Conservation (phyloP, 163 green algal species). For the Prototheca wickerhamii region DNA sequence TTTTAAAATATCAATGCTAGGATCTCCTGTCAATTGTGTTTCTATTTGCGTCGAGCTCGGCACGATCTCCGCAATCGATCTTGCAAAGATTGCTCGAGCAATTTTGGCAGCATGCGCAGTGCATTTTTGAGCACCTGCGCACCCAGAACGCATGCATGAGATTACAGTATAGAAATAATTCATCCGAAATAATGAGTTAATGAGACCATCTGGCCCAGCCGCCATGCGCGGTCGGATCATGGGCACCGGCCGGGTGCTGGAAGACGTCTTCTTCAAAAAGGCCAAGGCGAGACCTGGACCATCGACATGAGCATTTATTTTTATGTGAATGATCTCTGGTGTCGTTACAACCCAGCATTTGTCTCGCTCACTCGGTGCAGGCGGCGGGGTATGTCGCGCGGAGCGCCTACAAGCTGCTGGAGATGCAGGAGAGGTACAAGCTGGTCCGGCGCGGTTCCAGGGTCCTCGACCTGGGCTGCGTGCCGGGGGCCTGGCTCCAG, state of each 20-base stretch:
- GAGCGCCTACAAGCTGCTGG: slow-evolving; percentile 73
- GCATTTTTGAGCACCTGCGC: too few relatives aligned
- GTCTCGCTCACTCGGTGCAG: slow-evolving; percentile 20
- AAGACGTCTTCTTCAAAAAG: slow-evolving; percentile 57
- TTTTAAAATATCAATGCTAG: too few relatives aligned
- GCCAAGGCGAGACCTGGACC: slow-evolving; percentile 37
- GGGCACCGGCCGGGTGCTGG: slow-evolving; percentile 18
- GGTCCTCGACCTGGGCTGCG: slow-evolving; percentile 81
- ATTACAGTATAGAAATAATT: background rate
- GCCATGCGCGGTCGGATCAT: background rate
- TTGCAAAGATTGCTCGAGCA: too few relatives aligned
- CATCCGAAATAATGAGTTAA: background rate
- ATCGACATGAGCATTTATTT: background rate
- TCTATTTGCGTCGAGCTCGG: too few relatives aligned
- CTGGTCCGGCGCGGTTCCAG: slow-evolving; percentile 56
- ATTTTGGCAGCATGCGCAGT: too few relatives aligned
- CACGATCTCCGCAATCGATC: too few relatives aligned
- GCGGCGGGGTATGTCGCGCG: slow-evolving; percentile 61
- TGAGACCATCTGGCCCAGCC: too few relatives aligned
- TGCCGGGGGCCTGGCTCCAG: slow-evolving; percentile 59
- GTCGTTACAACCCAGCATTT: background rate
- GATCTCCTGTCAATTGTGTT: too few relatives aligned
- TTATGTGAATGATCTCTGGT: background rate
- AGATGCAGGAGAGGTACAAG: slow-evolving; percentile 78
- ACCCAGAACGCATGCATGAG: too few relatives aligned